Evolutionary conservation across 2,329 filamentous ascomycete genomes (phyloP), one percentile per base, ranked within the genome.

Genomic region (Fusarium annulatum): DNA sequence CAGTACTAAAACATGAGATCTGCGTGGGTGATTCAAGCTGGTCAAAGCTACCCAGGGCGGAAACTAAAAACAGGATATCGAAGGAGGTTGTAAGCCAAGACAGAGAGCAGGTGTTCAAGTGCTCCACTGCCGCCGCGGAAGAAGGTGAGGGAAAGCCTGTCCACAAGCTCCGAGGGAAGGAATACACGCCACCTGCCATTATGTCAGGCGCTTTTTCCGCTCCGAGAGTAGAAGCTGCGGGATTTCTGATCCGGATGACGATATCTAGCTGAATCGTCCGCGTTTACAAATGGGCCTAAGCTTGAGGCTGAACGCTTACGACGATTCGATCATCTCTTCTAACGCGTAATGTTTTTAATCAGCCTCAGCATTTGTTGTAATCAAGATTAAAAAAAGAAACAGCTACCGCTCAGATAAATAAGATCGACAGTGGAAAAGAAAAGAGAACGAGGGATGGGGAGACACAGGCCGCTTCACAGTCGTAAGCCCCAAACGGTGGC

Each of bases 1-100:
- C 72, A 70, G 39, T 73, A 30, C 72, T 59, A 64, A 55, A 69
- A 66, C 57, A 64, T 28, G 59, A 60, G 69, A 73, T 73, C 71
- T 51, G n/a, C 68, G 58, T 46, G 64, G 58, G 57, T 64, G 63
- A 74, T 74, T 69, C 64, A 69, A 59, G 45, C 7, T 30, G 55
- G 57, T 64, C 68, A 60, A 55, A 62, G 43, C 53, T 46, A 43
- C 30, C 39, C 30, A 45, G 43, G 59, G 38, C 52, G 61, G 56
- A 28, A 48, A 28, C 64, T 41, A 43, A 59, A 65, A 73, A 45
- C 67, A 74, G 67, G 60, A 57, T 56, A 61, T 55, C 51, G 34
- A 30, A 41, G 60, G 28, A 16, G 33, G 42, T 60, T 62, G 48
- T 64, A 49, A 45, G 59, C 63, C 55, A 72, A 61, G 69, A 41